These are phyloP conservation scores for Tricladium varicosporioides DNA, from an alignment of 2,329 filamentous ascomycete genomes.

Conservation along the genomic window DNA sequence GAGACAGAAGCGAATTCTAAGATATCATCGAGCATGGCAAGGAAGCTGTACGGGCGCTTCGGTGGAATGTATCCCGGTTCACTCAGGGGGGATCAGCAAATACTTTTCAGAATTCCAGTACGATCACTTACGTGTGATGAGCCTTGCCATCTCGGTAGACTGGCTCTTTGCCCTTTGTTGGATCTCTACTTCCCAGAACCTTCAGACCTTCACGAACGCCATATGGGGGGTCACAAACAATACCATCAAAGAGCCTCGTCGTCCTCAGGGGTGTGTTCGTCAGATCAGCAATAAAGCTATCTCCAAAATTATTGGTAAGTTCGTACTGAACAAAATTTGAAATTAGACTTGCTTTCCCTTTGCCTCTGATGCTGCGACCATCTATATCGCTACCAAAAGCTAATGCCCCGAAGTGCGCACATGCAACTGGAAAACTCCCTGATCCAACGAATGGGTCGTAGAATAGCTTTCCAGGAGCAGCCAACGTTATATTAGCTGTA, in stretches of 20 bases:
- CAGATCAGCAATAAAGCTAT: constrained; percentile 80
- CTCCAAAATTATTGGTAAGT: constrained; percentile 63
- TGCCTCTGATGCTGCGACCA: constrained; percentile 79
- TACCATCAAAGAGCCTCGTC: constrained; percentile 71
- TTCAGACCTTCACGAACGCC: constrained; percentile 89
- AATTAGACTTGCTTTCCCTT: constrained; percentile 46
- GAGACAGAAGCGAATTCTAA: constrained; percentile 75
- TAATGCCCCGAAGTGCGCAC: constrained; percentile 83
- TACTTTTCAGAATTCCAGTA: not conserved
- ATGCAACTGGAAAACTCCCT: constrained; percentile 87
- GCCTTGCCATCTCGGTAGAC: constrained; percentile 67
- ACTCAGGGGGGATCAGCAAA: constrained; percentile 35
- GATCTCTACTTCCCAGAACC: constrained; percentile 77
- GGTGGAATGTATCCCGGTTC: constrained; percentile 74
- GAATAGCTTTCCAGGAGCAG: constrained; percentile 78
- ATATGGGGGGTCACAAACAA: constrained; percentile 94
- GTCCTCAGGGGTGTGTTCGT: constrained; percentile 77
- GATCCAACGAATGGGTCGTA: constrained; percentile 97
- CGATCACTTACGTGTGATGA: constrained; percentile 59
- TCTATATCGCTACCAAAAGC: constrained; percentile 92
- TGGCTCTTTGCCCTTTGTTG: constrained; percentile 53
- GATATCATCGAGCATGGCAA: constrained; percentile 86
- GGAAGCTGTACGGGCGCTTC: constrained; percentile 89
- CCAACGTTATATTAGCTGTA: constrained; percentile 86
- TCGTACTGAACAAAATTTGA: constrained; percentile 87